phyloP scores from a whole-genome alignment of 148 eudicot species.

The Polygonum aviculare region DNA sequence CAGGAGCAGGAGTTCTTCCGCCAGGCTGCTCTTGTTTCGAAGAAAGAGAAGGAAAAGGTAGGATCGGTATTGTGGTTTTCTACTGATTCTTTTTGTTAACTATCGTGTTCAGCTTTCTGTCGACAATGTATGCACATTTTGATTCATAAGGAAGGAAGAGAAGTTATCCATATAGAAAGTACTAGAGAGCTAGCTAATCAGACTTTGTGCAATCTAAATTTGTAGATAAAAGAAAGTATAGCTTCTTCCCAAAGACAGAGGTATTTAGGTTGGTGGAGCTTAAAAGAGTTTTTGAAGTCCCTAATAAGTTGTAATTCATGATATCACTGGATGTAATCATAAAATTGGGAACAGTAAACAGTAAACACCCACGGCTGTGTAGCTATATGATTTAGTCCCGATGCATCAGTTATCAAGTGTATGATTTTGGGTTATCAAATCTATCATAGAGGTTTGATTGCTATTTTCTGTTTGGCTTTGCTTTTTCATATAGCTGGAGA shows the following conservation, averaged over 20 bases:
- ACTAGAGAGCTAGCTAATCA: background rate
- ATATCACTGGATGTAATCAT: background rate
- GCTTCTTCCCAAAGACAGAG: background rate
- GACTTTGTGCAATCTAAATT: background rate
- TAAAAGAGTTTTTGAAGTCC: background rate
- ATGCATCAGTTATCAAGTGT: too few species aligned
- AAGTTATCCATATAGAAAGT: background rate
- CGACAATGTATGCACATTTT: background rate
- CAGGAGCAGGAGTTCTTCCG: conserved; percentile 93
- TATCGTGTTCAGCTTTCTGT: background rate
- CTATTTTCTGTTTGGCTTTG: background rate
- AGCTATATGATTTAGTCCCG: too few species aligned
- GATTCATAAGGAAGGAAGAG: background rate
- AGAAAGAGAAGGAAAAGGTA: conserved; percentile 92
- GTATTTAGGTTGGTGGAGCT: background rate
- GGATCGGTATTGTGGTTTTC: background rate
- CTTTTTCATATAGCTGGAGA: conserved; percentile 52
- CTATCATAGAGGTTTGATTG: background rate
- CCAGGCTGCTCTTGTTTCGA: conserved; percentile 73
- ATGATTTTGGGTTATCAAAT: background rate
- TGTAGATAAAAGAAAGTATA: background rate
- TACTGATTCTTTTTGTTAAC: background rate
- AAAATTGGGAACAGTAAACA: background rate
- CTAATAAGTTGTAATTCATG: background rate
- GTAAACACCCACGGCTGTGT: background rate